Conservation (phyloP, 208 protist genomes). For the Leishmania major region DNA sequence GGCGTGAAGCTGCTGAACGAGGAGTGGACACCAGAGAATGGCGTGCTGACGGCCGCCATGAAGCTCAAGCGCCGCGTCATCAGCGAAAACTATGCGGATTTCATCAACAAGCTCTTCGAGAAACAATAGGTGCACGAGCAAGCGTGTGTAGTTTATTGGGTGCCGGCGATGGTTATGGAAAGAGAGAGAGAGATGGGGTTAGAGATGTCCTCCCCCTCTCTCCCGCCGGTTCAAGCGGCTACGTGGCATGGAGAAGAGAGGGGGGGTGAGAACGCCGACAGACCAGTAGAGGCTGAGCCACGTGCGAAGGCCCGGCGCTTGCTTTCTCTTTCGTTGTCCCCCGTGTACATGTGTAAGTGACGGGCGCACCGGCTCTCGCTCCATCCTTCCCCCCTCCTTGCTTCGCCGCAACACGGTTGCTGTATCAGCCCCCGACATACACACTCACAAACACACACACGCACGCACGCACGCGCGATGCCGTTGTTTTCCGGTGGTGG, state of each 20-base stretch:
- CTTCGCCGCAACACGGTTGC: neutral
- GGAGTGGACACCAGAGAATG: slow-evolving; percentile 87
- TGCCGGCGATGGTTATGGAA: neutral
- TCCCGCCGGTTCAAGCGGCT: neutral
- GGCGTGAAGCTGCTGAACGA: slow-evolving; percentile 56
- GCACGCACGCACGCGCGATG: neutral
- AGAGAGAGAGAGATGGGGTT: neutral
- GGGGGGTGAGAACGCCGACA: neutral
- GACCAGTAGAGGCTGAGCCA: neutral
- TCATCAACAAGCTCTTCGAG: slow-evolving; percentile 67
- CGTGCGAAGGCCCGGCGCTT: neutral
- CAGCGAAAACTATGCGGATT: slow-evolving; percentile 60
- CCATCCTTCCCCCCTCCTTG: no score
- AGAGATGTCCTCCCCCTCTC: neutral
- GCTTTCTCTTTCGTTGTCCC: neutral
- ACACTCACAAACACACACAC: neutral
- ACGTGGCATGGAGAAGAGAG: neutral
- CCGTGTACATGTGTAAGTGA: neutral
- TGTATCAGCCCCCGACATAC: slow-evolving; percentile 2
- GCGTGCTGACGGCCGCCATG: slow-evolving; percentile 78
- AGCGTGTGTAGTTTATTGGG: neutral
- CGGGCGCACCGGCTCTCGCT: neutral
- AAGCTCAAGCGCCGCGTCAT: slow-evolving; percentile 80
- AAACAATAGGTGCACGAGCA: slow-evolving; percentile 18
- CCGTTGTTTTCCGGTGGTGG: neutral